These are phyloP conservation scores for Calvatia gigantea DNA, from an alignment of 768 basidiomycete genomes.

Conservation along the genomic window DNA sequence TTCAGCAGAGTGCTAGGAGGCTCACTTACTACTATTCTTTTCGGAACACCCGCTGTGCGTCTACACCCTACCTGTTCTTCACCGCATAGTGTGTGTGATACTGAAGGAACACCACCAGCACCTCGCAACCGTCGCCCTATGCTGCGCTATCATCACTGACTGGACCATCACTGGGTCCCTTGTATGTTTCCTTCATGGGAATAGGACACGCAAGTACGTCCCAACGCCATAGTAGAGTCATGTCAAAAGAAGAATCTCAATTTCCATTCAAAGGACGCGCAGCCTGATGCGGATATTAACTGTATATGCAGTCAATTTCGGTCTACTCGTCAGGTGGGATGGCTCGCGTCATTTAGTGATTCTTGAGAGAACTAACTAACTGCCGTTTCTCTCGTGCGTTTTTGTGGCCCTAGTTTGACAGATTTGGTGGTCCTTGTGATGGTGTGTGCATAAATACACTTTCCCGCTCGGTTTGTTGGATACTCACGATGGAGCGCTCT, in stretches of 20 bases:
- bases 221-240: too few species aligned
- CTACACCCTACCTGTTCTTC: neutral
- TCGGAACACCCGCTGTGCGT: neutral
- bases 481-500: neutral
- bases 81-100: too few species aligned
- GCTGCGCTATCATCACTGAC: neutral
- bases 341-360: neutral
- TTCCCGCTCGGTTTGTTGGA: too few species aligned
- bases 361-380: neutral
- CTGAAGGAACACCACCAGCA: neutral
- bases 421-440: constrained; percentile 1
- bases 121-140: neutral
- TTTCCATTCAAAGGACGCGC: neutral
- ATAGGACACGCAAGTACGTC: neutral
- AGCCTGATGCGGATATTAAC: neutral
- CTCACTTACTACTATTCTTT: neutral
- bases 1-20: neutral
- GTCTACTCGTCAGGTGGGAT: neutral
- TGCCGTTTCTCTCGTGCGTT: neutral
- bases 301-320: neutral
- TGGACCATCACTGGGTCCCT: constrained; percentile 2
- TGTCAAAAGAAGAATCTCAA: neutral
- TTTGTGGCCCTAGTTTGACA: neutral
- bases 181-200: neutral
- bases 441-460: neutral